Percentiles rank a stretch among this genome's conserved stretches.
These are phyloP conservation scores for Drosera capensis DNA, from an alignment of 148 eudicot species.

Conservation along the genomic window DNA sequence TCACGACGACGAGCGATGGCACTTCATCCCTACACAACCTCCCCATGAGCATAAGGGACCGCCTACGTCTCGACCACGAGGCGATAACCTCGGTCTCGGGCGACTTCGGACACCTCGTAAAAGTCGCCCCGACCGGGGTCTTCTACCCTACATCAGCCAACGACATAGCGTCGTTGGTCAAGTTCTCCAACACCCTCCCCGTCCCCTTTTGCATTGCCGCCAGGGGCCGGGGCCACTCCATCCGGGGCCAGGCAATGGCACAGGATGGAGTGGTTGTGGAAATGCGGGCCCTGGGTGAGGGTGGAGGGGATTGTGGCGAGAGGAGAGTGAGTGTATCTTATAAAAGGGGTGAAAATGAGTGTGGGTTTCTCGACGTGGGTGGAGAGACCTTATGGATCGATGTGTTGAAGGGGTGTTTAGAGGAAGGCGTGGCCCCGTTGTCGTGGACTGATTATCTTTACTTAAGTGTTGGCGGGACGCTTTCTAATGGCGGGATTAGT, in stretches of 20 bases:
- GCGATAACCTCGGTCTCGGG: slow-evolving; percentile 30
- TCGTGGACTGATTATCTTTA: slow-evolving; percentile 97
- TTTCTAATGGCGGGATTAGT: slow-evolving; percentile 86
- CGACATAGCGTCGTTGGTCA: slow-evolving; percentile 38
- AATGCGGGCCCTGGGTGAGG: slow-evolving; percentile 13
- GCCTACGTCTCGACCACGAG: slow-evolving; percentile 13
- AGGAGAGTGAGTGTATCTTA: too few relatives aligned
- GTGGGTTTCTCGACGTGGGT: slow-evolving; percentile 47
- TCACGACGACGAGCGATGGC: too few relatives aligned
- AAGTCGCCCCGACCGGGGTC: slow-evolving; percentile 31
- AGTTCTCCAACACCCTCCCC: slow-evolving; percentile 21
- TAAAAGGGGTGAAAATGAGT: slow-evolving; percentile 20
- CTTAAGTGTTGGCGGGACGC: slow-evolving; percentile 75
- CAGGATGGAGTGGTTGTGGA: slow-evolving; percentile 36
- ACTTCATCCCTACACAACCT: too few relatives aligned
- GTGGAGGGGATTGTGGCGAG: too few relatives aligned
- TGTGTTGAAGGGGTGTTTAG: slow-evolving; percentile 38
- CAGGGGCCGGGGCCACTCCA: slow-evolving; percentile 42
- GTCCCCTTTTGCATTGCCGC: slow-evolving; percentile 19
- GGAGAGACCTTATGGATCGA: slow-evolving; percentile 86
- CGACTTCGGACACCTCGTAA: slow-evolving; percentile 47
- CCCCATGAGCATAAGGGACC: slow-evolving; percentile 16
- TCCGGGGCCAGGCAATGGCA: slow-evolving; percentile 39
- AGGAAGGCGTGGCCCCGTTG: slow-evolving; percentile 56
- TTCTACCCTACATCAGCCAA: slow-evolving; percentile 35